phyloP scores from a whole-genome alignment of 768 basidiomycete species.

The Leucosporidium yakuticum region DNA sequence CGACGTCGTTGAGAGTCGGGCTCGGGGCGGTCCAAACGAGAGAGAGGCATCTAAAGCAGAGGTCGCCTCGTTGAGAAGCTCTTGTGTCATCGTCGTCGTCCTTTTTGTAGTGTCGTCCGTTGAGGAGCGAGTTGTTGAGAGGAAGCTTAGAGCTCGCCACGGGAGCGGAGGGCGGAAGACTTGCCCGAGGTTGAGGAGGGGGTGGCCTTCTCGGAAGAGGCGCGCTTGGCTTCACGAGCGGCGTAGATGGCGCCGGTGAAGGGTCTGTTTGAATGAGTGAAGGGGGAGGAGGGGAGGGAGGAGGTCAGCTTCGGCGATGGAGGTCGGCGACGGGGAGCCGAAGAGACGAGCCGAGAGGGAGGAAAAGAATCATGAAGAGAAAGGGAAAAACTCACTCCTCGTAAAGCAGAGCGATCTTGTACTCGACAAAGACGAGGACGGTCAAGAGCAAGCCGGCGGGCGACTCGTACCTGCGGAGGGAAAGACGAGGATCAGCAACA shows the following conservation, averaged over 20 bases:
- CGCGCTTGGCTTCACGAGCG: conserved; percentile 30
- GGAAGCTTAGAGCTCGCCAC: no score
- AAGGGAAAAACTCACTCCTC: conserved; percentile 65
- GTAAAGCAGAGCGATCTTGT: conserved; percentile 72
- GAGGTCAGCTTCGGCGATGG: background rate
- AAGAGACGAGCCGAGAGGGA: background rate
- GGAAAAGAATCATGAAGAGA: background rate
- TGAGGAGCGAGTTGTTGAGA: no score
- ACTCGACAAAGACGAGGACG: conserved; percentile 73
- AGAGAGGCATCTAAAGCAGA: no score
- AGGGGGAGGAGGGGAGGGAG: background rate
- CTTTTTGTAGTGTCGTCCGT: no score
- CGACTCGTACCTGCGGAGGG: conserved; percentile 61
- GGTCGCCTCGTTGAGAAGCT: no score
- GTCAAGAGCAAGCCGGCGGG: conserved; percentile 79
- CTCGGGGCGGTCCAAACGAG: no score
- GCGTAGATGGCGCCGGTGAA: conserved; percentile 50
- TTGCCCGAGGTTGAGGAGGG: no score
- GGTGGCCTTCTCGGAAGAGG: background rate
- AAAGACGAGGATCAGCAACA: background rate
- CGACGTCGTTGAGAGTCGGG: no score
- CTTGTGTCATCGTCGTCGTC: no score
- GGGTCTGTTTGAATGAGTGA: conserved; percentile 44
- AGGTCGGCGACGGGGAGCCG: background rate
- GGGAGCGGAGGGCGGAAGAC: no score